Conservation (phyloP, 148 eudicot species). For the Talinum fruticosum region DNA sequence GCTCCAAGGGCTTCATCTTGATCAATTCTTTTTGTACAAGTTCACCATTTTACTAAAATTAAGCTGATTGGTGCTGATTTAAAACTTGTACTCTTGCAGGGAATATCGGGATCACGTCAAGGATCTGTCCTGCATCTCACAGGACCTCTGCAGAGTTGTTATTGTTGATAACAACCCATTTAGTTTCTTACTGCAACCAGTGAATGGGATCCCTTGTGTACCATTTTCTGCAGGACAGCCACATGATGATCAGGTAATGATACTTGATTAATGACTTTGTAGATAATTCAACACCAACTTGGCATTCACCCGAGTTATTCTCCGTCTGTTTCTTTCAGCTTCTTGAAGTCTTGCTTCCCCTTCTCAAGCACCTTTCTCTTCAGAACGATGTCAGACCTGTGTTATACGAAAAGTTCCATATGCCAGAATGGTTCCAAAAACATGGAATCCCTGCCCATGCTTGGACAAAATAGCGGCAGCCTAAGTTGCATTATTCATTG, state of each 20-base stretch:
- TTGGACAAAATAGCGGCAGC: constrained; percentile 39
- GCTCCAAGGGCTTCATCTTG: background rate
- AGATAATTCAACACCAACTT: background rate
- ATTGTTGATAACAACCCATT: constrained; percentile 98
- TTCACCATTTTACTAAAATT: background rate
- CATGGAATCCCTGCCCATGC: constrained; percentile 76
- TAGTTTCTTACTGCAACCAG: constrained; percentile 90
- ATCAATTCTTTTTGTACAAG: background rate
- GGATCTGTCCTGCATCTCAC: constrained; percentile 71
- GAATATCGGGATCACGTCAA: constrained; percentile 92
- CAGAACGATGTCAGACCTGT: constrained; percentile 75
- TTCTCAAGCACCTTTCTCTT: constrained; percentile 69
- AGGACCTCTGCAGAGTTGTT: constrained; percentile 71
- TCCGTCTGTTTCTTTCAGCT: constrained; percentile 45
- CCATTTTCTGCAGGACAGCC: constrained; percentile 97
- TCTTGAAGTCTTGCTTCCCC: constrained; percentile 80
- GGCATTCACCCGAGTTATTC: background rate
- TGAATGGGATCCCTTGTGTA: constrained; percentile 92
- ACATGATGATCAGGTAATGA: constrained; percentile 74
- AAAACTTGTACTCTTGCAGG: constrained; percentile 36
- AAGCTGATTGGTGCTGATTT: background rate
- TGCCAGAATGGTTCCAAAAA: constrained; percentile 97
- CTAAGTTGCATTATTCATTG: constrained; percentile 15
- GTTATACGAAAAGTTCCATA: constrained; percentile 77
- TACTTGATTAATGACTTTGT: background rate